A percentile compares a stretch with the other conserved stretches of the same genome.
Evolutionary conservation across 2,329 filamentous ascomycete genomes (phyloP).

Genomic region (Diplocarpon mali): DNA sequence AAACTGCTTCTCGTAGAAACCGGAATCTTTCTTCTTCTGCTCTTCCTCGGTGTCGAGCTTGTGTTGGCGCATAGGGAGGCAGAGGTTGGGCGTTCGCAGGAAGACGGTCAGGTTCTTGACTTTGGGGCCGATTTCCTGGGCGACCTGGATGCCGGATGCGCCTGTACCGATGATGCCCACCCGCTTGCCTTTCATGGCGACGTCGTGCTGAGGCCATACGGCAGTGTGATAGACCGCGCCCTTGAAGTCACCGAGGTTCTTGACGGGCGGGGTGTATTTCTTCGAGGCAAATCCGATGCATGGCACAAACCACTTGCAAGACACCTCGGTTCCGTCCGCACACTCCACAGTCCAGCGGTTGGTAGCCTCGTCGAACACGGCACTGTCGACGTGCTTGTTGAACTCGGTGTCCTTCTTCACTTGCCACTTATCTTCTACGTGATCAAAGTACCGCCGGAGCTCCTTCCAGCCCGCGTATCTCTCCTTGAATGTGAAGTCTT

Average conservation of each 20-base stretch:
- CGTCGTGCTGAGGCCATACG: slow-evolving; percentile 25
- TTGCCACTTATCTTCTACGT: slow-evolving; percentile 42
- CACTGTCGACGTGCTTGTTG: slow-evolving; percentile 31
- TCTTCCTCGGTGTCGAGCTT: slow-evolving; percentile 30
- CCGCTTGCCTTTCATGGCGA: slow-evolving; percentile 38
- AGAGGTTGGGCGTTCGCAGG: slow-evolving; percentile 47
- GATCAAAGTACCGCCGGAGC: slow-evolving; percentile 46
- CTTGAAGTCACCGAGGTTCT: slow-evolving; percentile 20
- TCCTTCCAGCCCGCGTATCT: slow-evolving; percentile 42
- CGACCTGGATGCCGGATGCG: slow-evolving; percentile 20
- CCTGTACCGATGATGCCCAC: slow-evolving; percentile 43
- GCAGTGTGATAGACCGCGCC: slow-evolving; percentile 21
- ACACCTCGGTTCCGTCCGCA: slow-evolving; percentile 25
- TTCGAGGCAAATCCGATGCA: slow-evolving; percentile 21
- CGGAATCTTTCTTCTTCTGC: slow-evolving; percentile 33
- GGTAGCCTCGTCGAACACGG: slow-evolving; percentile 29
- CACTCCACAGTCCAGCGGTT: slow-evolving; percentile 32
- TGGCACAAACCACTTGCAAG: slow-evolving; percentile 19
- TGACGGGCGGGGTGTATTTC: slow-evolving; percentile 17
- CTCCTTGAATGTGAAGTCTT: slow-evolving; percentile 46
- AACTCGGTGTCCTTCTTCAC: slow-evolving; percentile 36
- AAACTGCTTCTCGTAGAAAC: slow-evolving; percentile 32
- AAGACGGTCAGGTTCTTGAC: slow-evolving; percentile 36
- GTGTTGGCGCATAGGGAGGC: slow-evolving; percentile 45
- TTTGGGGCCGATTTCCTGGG: slow-evolving; percentile 27